Conservation (phyloP, 345 rosid genomes). For the Salix purpurea region DNA sequence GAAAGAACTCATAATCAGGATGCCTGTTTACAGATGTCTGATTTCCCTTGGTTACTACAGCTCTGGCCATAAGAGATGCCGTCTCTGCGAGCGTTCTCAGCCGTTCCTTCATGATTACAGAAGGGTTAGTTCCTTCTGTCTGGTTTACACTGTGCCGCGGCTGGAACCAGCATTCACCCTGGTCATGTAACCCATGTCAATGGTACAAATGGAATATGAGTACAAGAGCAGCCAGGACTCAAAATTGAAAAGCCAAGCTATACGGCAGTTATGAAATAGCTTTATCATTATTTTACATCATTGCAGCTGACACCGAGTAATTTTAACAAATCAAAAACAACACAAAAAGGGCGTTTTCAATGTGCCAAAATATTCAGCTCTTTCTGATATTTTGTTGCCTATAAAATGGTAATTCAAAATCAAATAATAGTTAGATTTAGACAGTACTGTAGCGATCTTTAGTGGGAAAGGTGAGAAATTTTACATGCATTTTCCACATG, state of each 20-base stretch:
- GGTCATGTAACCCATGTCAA: not conserved
- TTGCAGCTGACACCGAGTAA: not conserved
- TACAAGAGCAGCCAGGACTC: not conserved
- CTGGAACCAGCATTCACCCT: slow-evolving; percentile 61
- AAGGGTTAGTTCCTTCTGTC: slow-evolving; percentile 17
- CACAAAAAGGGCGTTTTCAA: not conserved
- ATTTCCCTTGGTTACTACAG: slow-evolving; percentile 38
- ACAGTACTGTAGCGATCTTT: too few relatives aligned
- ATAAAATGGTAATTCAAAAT: not conserved
- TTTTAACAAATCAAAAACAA: not conserved
- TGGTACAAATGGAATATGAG: not conserved
- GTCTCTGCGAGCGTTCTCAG: slow-evolving; percentile 46
- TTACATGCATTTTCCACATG: not conserved
- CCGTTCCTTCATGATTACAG: slow-evolving; percentile 42
- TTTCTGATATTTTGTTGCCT: not conserved
- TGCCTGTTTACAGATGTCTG: slow-evolving; percentile 37
- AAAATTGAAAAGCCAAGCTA: not conserved
- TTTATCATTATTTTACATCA: not conserved
- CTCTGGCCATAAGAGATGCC: slow-evolving; percentile 49
- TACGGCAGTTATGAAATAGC: not conserved
- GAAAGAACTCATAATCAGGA: slow-evolving; percentile 52
- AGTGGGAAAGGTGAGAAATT: not conserved
- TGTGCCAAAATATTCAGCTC: not conserved
- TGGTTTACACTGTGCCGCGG: slow-evolving; percentile 23
- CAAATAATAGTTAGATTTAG: not conserved